Conservation (phyloP, 345 rosid genomes). For the Rhizophora apiculata region DNA sequence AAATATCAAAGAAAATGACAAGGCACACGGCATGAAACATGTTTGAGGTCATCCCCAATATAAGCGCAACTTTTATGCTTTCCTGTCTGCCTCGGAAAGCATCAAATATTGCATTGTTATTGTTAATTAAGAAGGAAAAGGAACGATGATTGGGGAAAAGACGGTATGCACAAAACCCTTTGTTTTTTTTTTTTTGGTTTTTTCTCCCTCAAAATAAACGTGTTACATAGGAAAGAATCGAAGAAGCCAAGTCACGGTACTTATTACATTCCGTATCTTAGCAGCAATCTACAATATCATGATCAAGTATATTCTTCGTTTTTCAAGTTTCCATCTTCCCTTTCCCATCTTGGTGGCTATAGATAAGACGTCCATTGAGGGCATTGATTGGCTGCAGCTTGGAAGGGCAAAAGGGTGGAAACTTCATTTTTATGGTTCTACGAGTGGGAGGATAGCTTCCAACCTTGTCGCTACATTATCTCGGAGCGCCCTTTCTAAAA, state of each 20-base stretch:
- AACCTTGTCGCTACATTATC: neutral
- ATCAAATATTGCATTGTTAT: slow-evolving; percentile 10
- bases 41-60: slow-evolving; percentile 1
- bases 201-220: neutral
- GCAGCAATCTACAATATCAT: neutral
- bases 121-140: slow-evolving; percentile 3
- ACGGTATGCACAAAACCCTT: slow-evolving; percentile 16
- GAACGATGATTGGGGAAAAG: slow-evolving; percentile 27
- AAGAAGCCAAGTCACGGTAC: neutral
- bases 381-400: neutral
- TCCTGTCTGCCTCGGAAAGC: slow-evolving; percentile 1
- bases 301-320: neutral
- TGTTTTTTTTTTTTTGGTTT: neutral
- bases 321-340: neutral
- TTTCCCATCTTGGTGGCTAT: neutral
- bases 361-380: neutral
- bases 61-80: neutral
- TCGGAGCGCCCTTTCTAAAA: no score
- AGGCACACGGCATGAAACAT: neutral
- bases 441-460: neutral
- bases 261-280: neutral
- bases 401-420: neutral
- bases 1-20: no score
- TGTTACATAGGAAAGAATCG: neutral
- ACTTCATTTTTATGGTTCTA: neutral